Base-by-base conservation (phyloP, 2,329 filamentous ascomycete species). In the Aspergillus pseudoglaucus region DNA sequence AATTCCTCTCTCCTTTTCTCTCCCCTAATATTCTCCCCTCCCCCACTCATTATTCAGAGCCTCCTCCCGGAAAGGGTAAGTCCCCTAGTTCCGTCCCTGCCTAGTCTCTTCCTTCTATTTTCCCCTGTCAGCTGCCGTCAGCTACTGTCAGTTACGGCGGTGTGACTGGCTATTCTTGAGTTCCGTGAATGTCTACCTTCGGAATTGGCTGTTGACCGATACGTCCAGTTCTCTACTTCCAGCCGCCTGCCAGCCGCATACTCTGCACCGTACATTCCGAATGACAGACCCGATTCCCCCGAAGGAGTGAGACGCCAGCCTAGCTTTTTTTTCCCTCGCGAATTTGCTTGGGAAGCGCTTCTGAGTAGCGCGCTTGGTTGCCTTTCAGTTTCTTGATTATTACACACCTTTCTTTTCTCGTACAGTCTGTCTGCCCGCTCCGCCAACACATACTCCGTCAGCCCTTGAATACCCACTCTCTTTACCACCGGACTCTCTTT, bases 401-500 rank as follows among this genome's bases (percentile, higher is more conserved):
- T 17, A 18, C 37, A 3, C 17, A 3, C 17, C 17, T 39, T 22
- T 22, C 35, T 20, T 20, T 22, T 18, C 37, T 6, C 37, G 10
- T 39, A n/a, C 25, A 8, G 6, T 37, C 15, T 35, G 33, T 35
- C 33, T 35, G 8, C 14, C 15, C 33, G 33, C 33, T 35, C 15
- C 33, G 25, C 25, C 25, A 30, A 35, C 15, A 35, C 33, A 35
- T 35, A 35, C 33, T 17, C n/a, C 15, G 6, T 39, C 17, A 15
- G 37, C 37, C 10, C 17, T 20, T 18, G 23, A 33, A 12, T 44
- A 44, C 25, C 39, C 17, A 20, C 17, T 6, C 17, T 12, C 9
- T 18, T 35, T 48, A 37, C 37, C 47, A 50, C 45, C 49, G 44
- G 51, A 45, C 44, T 20, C 7, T 18, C 44, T 40, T 45, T 50